Evolutionary conservation across 768 basidiomycete genomes (phyloP), one percentile per base, ranked within the genome.

Genomic region (Termitomyces sp.): DNA sequence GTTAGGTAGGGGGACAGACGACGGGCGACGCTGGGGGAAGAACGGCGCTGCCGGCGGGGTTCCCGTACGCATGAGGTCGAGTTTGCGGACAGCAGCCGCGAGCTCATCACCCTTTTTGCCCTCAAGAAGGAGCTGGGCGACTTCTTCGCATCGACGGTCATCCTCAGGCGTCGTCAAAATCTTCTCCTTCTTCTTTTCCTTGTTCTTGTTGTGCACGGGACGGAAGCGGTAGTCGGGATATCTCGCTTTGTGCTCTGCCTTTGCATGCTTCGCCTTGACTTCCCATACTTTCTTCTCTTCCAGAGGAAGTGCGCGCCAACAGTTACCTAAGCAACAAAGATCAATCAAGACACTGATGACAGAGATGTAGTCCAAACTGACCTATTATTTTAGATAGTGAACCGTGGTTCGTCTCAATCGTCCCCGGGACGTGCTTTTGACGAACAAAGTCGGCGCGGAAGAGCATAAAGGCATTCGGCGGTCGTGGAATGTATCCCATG

Each of bases 391-490:
- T 71, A 4, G 67, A 69, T 14, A 69, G 53, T 2, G 68, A 67
- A 6, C 69, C 69, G 39, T 70, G 70, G 54, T 70, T 70, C 14
- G 67, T 71, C 58, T 67, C 90, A 59, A 91, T 86, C 22, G 81
- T 83, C 18, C 87, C 85, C 1, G 88, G 86, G 57, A 92, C 88
- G 64, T 90, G 88, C 63, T 88, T 87, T 64, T 82, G 86, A 64
- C 86, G 79, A 60, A 91, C 87, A 71, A 91, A 90, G 49, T 88
- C 86, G 4, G 88, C 88, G 56, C 90, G 83, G 76, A 92, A 92
- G 62, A 92, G 79, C 77, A 92, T 92, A 76, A 92, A 92, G 9
- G 90, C 90, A 60, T 92, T 92, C 5, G 90, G 87, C 1, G 90
- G 90, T 22, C 90, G 82, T 3, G 90, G 90, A 49, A 92, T 88